Evolutionary conservation across 2,329 filamentous ascomycete species (phyloP), one percentile per base, ranked within the genome.

Genomic region (Penicillium rolfsii): DNA sequence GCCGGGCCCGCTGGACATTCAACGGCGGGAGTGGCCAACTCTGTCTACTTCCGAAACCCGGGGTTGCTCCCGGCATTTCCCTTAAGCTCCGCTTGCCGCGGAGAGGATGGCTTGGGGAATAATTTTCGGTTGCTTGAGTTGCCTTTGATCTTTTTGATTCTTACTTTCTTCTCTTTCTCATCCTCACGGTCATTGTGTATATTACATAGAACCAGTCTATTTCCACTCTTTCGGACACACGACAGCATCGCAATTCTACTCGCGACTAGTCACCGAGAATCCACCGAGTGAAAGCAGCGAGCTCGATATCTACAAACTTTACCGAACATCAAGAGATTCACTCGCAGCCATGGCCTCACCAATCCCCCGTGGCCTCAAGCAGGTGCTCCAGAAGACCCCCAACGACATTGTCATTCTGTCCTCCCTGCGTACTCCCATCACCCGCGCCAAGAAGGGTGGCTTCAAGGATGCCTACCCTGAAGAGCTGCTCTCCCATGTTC

Each of bases 401-500:
- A 85, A 88, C 66, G 93, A 97, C 79, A 85, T 92, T 45, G 91
- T 97, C 70, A 90, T 97, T 74, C 87, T 97, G 70, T 96, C 93
- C 22, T 88, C 93, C n/a, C 85, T 97, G 43, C 91, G 93, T 68
- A 97, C 93, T 7, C 91, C 93, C 43, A 85, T 97, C 66, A 94
- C 90, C 62, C 87, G 91, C 65, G 87, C 92, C 43, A 89, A 92
- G 81, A 91, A 91, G 73, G 93, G 93, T 71, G 85, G 86, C 19
- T 87, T 97, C 72, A 91, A 91, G 77, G 91, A 96, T 75, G 89
- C 93, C 52, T 93, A 94, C 79, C 93, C 95, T 16, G 93, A 97
- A 77, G 91, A 97, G 77, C 84, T 97, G 57, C 89, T 97, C 57
- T 84, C 74, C 36, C 73, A 82, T 74, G 82, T 85, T 61, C 81